A percentile compares a stretch with the other conserved stretches of the same genome.
These are phyloP conservation scores for Hemileccinum impolitum DNA, from an alignment of 768 basidiomycete species.

Conservation along the genomic window DNA sequence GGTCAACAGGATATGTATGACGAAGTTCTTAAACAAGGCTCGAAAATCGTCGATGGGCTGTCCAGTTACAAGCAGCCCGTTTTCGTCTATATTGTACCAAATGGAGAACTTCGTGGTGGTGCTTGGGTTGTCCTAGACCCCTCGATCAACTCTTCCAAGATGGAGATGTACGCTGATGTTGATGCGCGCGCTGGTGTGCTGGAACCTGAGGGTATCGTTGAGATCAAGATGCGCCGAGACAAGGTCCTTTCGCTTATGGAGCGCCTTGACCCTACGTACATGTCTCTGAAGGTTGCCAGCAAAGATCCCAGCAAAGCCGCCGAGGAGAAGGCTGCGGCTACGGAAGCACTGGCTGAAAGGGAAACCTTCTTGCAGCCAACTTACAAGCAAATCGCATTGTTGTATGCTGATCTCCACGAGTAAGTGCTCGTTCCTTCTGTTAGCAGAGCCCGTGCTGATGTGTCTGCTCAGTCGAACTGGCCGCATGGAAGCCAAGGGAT, in stretches of 20 bases:
- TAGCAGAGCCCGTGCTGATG: conserved; percentile 3
- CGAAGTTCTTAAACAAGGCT: conserved; percentile 94
- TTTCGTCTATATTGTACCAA: conserved; percentile 97
- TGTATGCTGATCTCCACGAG: conserved; percentile 98
- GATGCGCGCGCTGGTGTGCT: conserved; percentile 95
- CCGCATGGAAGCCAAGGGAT: conserved; percentile 97
- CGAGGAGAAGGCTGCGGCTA: conserved; percentile 71
- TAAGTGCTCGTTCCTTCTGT: conserved; percentile 39
- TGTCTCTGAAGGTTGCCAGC: conserved; percentile 74
- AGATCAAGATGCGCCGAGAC: conserved; percentile 96
- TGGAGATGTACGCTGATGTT: conserved; percentile 99
- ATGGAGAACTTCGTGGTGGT: conserved; percentile 97
- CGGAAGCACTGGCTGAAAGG: conserved; percentile 65
- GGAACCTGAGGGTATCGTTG: conserved; percentile 95
- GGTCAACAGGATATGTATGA: conserved; percentile 99
- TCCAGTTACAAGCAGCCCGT: conserved; percentile 97
- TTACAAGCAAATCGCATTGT: conserved; percentile 89
- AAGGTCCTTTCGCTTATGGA: conserved; percentile 92
- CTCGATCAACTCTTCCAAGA: conserved; percentile 92
- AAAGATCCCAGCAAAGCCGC: conserved; percentile 68
- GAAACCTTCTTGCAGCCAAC: conserved; percentile 82
- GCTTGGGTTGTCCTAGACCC: conserved; percentile 99
- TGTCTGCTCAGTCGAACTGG: conserved; percentile 76
- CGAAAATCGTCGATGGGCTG: conserved; percentile 98
- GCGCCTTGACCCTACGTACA: conserved; percentile 83